Conservation (phyloP, 225 moss, liverwort and hornwort species). For the Marchantia paleacea region DNA sequence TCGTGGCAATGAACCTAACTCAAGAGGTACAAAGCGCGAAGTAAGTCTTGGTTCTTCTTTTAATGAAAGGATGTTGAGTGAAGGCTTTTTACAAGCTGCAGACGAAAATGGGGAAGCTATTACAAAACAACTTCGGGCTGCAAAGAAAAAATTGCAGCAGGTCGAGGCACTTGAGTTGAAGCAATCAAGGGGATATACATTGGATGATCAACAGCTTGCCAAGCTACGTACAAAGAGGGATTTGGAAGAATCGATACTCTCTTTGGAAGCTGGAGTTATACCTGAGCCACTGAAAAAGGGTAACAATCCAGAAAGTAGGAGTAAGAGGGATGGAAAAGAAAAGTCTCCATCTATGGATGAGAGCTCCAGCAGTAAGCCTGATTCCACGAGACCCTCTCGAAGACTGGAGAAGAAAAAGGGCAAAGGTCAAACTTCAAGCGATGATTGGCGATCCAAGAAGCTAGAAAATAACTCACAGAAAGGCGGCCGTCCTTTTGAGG, state of each 20-base stretch:
- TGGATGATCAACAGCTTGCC: constrained; percentile 82
- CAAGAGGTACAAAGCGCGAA: constrained; percentile 35
- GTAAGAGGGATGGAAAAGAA: constrained; percentile 23
- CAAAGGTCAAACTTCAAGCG: constrained; percentile 11
- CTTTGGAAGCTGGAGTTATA: constrained; percentile 73
- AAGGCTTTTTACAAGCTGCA: constrained; percentile 56
- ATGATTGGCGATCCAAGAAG: constrained; percentile 4
- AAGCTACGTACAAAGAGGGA: constrained; percentile 73
- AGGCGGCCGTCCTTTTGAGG: not conserved
- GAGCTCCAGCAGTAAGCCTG: constrained; percentile 1
- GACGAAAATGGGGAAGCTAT: constrained; percentile 59
- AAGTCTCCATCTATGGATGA: not conserved
- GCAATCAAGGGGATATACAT: constrained; percentile 60
- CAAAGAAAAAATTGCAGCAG: constrained; percentile 91
- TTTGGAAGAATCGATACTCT: constrained; percentile 54
- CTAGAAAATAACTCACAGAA: not conserved
- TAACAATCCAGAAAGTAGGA: constrained; percentile 34
- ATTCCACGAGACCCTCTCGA: constrained; percentile 24
- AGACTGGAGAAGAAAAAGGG: constrained; percentile 27
- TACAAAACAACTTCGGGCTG: constrained; percentile 74
- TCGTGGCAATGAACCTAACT: constrained; percentile 39
- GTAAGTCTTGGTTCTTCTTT: constrained; percentile 37
- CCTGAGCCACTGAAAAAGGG: constrained; percentile 38
- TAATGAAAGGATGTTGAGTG: constrained; percentile 45
- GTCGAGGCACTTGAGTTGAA: constrained; percentile 89